These are phyloP conservation scores for Malassezia globosa DNA, from an alignment of 1,284 basidiomycete species.

Conservation along the genomic window DNA sequence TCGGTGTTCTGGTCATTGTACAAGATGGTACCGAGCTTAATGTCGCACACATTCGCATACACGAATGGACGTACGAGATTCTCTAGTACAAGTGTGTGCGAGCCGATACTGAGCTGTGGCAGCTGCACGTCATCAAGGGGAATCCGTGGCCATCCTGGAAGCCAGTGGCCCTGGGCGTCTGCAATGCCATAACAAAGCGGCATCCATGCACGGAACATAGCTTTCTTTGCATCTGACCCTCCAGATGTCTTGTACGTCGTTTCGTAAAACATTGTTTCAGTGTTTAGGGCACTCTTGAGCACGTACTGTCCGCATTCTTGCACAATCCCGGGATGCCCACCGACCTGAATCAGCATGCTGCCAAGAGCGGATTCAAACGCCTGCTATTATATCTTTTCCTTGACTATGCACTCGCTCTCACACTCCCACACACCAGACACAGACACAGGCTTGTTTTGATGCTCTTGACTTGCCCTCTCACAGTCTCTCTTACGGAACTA, in stretches of 20 bases:
- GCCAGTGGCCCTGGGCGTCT: not conserved
- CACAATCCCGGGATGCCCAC: constrained; percentile 5
- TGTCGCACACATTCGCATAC: constrained; percentile 13
- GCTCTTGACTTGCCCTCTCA: too few species aligned
- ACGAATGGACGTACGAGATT: constrained; percentile 1
- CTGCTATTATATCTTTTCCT: too few species aligned
- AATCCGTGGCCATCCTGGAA: not conserved
- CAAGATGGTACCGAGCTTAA: constrained; percentile 14
- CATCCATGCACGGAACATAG: constrained; percentile 4
- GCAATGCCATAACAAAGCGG: constrained; percentile 10
- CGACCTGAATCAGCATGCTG: constrained; percentile 5
- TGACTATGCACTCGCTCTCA: too few species aligned
- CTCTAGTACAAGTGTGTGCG: constrained; percentile 6
- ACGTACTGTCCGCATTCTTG: not conserved
- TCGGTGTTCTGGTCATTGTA: constrained; percentile 8
- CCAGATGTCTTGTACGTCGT: too few species aligned
- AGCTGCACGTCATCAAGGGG: not conserved
- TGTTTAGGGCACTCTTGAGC: constrained; percentile 4
- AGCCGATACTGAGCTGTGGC: too few species aligned
- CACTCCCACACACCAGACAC: too few species aligned
- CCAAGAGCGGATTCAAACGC: too few species aligned
- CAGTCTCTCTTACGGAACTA: too few species aligned
- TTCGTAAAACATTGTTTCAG: constrained; percentile 11
- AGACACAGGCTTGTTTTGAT: too few species aligned
- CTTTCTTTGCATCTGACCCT: too few species aligned